These are phyloP conservation scores for Cymbopogon flexuosus DNA, from an alignment of 202 grass and related monocot species.

Conservation along the genomic window DNA sequence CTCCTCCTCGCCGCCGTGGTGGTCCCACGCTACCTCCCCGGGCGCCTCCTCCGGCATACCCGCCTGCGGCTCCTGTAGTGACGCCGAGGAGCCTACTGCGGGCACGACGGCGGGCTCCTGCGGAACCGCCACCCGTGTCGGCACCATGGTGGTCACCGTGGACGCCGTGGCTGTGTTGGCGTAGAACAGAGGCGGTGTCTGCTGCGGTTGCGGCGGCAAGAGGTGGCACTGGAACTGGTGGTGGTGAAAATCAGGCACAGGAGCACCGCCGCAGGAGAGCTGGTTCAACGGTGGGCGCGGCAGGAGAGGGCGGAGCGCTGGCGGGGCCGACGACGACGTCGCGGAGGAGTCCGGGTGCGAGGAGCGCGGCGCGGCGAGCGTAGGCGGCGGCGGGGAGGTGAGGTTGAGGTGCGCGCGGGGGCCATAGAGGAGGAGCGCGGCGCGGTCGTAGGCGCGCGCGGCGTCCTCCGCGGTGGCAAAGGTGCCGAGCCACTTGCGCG, in stretches of 20 bases:
- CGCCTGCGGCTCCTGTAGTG: neutral
- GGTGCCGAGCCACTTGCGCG: constrained; percentile 91
- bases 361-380: neutral
- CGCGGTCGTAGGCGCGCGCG: constrained; percentile 77
- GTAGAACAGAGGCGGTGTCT: neutral
- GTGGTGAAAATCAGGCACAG: neutral
- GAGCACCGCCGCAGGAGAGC: neutral
- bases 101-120: constrained; percentile 17
- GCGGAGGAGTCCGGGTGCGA: constrained; percentile 19
- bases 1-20: constrained; percentile 32
- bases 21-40: constrained; percentile 32
- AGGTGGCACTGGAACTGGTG: constrained; percentile 21
- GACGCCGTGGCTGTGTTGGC: constrained; percentile 25
- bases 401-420: constrained; percentile 88
- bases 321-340: constrained; percentile 18
- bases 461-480: constrained; percentile 92
- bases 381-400: constrained; percentile 18
- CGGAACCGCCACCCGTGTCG: neutral
- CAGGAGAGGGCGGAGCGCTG: constrained; percentile 46
- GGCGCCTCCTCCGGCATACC: constrained; percentile 5
- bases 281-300: constrained; percentile 59
- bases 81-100: constrained; percentile 22
- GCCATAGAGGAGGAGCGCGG: constrained; percentile 78
- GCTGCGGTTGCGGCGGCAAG: neutral
- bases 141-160: constrained; percentile 26